phyloP scores from a whole-genome alignment of 306 rosid species.

The Calophaca sinica region DNA sequence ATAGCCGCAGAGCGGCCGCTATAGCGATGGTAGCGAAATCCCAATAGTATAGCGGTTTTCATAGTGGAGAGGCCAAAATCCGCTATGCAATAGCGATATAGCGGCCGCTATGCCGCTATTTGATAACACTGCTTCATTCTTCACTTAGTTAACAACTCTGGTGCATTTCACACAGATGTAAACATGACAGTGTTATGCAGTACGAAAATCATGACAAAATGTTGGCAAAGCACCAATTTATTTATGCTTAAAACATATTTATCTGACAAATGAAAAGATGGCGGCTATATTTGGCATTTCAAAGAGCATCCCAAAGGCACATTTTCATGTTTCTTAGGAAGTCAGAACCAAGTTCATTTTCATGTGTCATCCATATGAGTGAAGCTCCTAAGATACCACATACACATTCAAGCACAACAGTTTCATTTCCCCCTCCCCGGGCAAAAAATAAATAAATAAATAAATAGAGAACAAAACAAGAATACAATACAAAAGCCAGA shows the following conservation, averaged over 20 bases:
- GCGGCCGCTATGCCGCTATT: no score
- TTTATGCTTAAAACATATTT: slow-evolving; percentile 13
- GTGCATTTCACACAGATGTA: slow-evolving; percentile 12
- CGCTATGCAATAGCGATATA: no score
- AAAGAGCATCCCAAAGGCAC: slow-evolving; percentile 16
- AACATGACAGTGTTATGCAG: slow-evolving; percentile 3
- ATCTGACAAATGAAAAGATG: slow-evolving; percentile 23
- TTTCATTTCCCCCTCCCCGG: no score
- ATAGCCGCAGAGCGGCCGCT: no score
- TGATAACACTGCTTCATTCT: no score
- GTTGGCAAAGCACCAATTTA: neutral
- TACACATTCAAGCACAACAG: slow-evolving; percentile 22
- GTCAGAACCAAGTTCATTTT: slow-evolving; percentile 4
- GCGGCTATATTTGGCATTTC: neutral
- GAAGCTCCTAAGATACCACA: slow-evolving; percentile 24
- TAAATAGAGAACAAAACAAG: no score
- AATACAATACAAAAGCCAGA: neutral
- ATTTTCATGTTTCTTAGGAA: neutral
- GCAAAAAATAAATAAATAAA: no score
- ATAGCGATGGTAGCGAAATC: no score
- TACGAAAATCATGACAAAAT: neutral
- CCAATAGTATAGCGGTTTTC: no score
- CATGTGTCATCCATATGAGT: neutral
- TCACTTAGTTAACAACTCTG: no score
- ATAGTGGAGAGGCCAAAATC: no score